A percentile compares a stretch with the other conserved stretches of the same genome.
These are phyloP conservation scores for Fusarium sp. DNA, from an alignment of 2,329 filamentous ascomycete species.

Conservation along the genomic window DNA sequence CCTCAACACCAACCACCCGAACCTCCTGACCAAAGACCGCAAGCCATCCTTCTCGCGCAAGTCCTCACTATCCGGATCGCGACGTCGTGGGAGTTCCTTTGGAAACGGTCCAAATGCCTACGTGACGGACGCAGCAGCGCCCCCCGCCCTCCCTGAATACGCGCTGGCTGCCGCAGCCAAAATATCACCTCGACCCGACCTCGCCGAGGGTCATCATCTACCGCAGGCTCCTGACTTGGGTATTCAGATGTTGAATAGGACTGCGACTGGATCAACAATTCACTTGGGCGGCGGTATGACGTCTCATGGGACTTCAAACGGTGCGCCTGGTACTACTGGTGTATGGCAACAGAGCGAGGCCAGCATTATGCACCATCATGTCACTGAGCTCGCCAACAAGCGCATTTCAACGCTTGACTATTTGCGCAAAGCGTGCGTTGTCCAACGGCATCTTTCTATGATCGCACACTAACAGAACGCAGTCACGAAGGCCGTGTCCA, in stretches of 20 bases:
- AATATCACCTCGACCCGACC: slow-evolving; percentile 44
- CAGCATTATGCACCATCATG: slow-evolving; percentile 65
- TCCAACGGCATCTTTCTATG: neutral
- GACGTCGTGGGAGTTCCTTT: slow-evolving; percentile 54
- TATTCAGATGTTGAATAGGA: slow-evolving; percentile 58
- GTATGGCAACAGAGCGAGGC: slow-evolving; percentile 58
- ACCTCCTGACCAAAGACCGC: slow-evolving; percentile 57
- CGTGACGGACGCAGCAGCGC: slow-evolving; percentile 58
- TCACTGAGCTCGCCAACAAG: slow-evolving; percentile 90
- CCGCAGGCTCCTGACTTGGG: slow-evolving; percentile 49
- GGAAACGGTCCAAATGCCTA: slow-evolving; percentile 50
- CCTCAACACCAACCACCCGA: slow-evolving; percentile 36
- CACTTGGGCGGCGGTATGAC: slow-evolving; percentile 31
- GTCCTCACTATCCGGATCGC: slow-evolving; percentile 61
- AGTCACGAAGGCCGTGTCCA: slow-evolving; percentile 95
- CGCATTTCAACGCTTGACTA: slow-evolving; percentile 95
- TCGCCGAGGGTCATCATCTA: slow-evolving; percentile 22
- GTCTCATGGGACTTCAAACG: slow-evolving; percentile 19
- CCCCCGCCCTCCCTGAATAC: slow-evolving; percentile 66
- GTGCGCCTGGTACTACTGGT: slow-evolving; percentile 24
- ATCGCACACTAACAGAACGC: neutral
- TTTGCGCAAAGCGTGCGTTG: slow-evolving; percentile 84
- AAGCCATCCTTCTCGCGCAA: slow-evolving; percentile 65
- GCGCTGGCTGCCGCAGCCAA: slow-evolving; percentile 62
- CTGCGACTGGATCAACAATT: slow-evolving; percentile 50